Evolutionary conservation across 495 filamentous ascomycete genomes (phyloP), one percentile per base, ranked within the genome.

Genomic region (Hypoxylon trugodes): DNA sequence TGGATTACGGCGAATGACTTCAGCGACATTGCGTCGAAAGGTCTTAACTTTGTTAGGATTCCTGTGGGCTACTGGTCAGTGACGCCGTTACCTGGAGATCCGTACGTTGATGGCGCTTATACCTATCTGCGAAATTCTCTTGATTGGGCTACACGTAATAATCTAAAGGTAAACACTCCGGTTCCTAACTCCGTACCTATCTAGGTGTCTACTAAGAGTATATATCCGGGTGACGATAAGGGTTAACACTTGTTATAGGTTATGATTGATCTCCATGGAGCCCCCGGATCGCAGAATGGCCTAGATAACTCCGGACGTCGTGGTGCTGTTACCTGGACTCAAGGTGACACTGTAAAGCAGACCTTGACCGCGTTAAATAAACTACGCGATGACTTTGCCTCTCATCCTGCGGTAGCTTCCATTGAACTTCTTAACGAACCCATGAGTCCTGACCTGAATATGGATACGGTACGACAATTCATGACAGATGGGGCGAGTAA

Each of bases 51-150:
- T 51, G 88, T 93, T 32, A 81, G 90, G 49, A 92, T 94, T 49
- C 90, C 90, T 2, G 81, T 93, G 50, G 90, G 90, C 12, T 92
- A 92, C 70, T 94, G 90, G 90, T 87, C 88, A 28, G 72, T 90
- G 13, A 76, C 76, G 13, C 84, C 84, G 2, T 53, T 84, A 4
- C 63, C 78, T 13, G 86, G 81, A 25, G 88, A 91, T 40, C 88
- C 89, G 7, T 93, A 89, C 66, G 87, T 92, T 36, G 79, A 89
- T 65, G 90, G 90, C 30, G 88, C 90, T 64, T 81, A 91, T 40
- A 69, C 80, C n/a, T 79, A 80, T 50, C 82, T 93, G 10, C 86
- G 89, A 50, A 69, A 82, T 37, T 88, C 90, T 4, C 81, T 92
- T 12, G 73, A 74, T 30, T 94, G 90, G 90, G 90, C 90, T 15